Percentiles rank a stretch among this genome's conserved stretches.
Evolutionary conservation across 805 yeast species (phyloP).

Genomic region (Saturnispora besseyi): DNA sequence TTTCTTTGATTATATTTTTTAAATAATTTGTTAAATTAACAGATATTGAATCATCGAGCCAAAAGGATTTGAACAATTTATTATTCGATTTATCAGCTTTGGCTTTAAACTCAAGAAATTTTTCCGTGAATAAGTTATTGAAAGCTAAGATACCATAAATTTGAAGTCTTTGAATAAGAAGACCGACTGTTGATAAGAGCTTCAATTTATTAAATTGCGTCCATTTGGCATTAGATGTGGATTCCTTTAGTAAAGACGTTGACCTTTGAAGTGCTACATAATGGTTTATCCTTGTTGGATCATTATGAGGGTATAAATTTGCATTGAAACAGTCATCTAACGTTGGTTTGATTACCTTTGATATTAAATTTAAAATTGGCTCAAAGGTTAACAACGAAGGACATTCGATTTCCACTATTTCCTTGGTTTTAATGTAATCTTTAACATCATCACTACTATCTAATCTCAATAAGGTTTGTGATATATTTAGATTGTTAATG

Average conservation of each 20-base stretch:
- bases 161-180: conserved; percentile 55
- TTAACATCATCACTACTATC: conserved; percentile 74
- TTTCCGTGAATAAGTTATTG: conserved; percentile 53
- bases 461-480: conserved; percentile 76
- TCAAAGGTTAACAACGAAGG: conserved; percentile 45
- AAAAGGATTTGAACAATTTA: conserved; percentile 53
- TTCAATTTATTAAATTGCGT: conserved; percentile 53
- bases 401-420: conserved; percentile 50
- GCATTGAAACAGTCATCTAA: conserved; percentile 54
- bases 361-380: conserved; percentile 44
- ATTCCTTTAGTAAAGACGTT: conserved; percentile 43
- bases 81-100: conserved; percentile 59
- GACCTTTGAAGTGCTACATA: conserved; percentile 62
- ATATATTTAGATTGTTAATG: conserved; percentile 60
- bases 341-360: conserved; percentile 60
- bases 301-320: conserved; percentile 53
- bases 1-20: conserved; percentile 30
- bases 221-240: conserved; percentile 60
- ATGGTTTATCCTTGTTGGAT: conserved; percentile 60
- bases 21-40: conserved; percentile 36
- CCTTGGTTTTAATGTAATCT: conserved; percentile 67
- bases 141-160: conserved; percentile 80
- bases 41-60: conserved; percentile 38
- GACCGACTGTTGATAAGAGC: conserved; percentile 63
- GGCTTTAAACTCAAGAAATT: conserved; percentile 47